Conservation (phyloP, 2,329 filamentous ascomycete genomes). For the Thielaviopsis euricoi region DNA sequence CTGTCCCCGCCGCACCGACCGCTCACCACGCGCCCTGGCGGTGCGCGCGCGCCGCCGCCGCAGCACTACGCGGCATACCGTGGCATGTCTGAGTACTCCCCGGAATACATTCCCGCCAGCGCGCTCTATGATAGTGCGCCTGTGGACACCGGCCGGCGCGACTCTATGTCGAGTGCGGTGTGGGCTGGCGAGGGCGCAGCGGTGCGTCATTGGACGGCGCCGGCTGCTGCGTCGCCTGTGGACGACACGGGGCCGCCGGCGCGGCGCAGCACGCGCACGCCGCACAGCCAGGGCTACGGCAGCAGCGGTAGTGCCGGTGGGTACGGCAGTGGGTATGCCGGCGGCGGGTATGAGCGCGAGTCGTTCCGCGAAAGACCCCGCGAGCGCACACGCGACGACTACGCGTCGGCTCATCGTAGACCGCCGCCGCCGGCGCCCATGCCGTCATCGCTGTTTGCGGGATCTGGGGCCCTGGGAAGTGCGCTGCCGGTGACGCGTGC, state of each 20-base stretch:
- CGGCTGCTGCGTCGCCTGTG: background rate
- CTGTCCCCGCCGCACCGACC: slow-evolving; percentile 8
- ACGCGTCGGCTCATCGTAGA: too few species aligned
- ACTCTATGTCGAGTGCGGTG: too few species aligned
- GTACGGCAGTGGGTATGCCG: too few species aligned
- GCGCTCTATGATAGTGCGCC: slow-evolving; percentile 4
- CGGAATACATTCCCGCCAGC: background rate
- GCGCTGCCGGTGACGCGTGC: background rate
- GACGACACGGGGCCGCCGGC: background rate
- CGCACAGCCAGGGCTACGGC: slow-evolving; percentile 5
- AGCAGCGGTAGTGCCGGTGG: background rate
- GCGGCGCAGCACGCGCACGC: slow-evolving; percentile 5
- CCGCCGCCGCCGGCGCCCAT: slow-evolving; percentile 4
- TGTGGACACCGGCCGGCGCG: background rate
- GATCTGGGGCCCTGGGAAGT: background rate
- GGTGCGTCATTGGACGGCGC: too few species aligned
- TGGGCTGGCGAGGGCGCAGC: too few species aligned
- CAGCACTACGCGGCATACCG: background rate
- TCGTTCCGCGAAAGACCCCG: background rate
- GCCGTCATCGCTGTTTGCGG: background rate
- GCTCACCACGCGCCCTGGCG: slow-evolving; percentile 3
- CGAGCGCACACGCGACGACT: background rate
- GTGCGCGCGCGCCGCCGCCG: background rate
- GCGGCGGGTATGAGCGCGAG: background rate
- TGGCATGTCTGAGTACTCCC: background rate